A percentile compares a stretch with the other conserved stretches of the same genome.
Conservation (phyloP, 2,329 filamentous ascomycete species). For the Colletotrichum eleusines region DNA sequence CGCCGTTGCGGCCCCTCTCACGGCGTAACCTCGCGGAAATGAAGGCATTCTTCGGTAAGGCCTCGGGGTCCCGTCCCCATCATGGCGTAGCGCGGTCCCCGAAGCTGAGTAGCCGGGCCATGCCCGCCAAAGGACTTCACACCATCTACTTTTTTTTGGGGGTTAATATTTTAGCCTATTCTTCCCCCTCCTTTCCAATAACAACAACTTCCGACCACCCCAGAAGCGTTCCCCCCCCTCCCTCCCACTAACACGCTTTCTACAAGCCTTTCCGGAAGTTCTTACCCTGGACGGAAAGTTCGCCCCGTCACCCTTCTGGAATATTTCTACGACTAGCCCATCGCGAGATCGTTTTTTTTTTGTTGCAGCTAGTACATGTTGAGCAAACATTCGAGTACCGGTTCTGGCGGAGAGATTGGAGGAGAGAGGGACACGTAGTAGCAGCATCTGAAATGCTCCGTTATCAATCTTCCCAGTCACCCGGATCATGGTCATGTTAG, state of each 20-base stretch:
- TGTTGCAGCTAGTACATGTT: slow-evolving; percentile 16
- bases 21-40: slow-evolving; percentile 37
- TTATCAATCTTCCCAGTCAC: too few species aligned
- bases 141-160: background rate
- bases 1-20: slow-evolving; percentile 35
- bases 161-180: slow-evolving; percentile 1
- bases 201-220: background rate
- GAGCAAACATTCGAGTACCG: background rate
- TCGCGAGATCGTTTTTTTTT: slow-evolving; percentile 2
- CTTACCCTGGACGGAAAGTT: slow-evolving; percentile 25
- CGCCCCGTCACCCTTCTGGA: slow-evolving; percentile 32
- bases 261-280: slow-evolving; percentile 23
- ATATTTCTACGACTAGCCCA: slow-evolving; percentile 21
- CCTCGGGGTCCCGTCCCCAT: slow-evolving; percentile 18
- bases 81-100: slow-evolving; percentile 14
- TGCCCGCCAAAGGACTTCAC: slow-evolving; percentile 7
- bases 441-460: too few species aligned
- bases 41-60: slow-evolving; percentile 1
- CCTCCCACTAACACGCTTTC: background rate
- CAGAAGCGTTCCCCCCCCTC: slow-evolving; percentile 2
- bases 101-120: slow-evolving; percentile 13
- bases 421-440: too few species aligned
- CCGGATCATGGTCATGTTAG: background rate
- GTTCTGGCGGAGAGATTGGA: background rate
- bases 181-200: background rate